Conservation (phyloP, 768 basidiomycete genomes). For the Trametes coccinea region DNA sequence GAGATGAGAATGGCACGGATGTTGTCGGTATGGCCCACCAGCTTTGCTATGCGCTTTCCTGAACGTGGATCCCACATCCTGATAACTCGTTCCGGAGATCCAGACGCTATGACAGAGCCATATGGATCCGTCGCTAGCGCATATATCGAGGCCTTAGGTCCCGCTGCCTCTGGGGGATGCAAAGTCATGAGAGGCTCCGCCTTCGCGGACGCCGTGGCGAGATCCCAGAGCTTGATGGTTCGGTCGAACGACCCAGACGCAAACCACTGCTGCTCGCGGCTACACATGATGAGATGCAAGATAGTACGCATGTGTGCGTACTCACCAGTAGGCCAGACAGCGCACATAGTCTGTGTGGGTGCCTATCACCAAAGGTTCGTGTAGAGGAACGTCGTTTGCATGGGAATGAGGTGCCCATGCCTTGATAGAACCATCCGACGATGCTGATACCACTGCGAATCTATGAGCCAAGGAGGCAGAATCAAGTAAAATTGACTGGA, state of each 20-base stretch:
- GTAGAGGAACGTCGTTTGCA: conserved; percentile 37
- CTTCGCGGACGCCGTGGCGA: conserved; percentile 44
- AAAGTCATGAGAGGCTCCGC: conserved; percentile 62
- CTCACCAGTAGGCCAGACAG: conserved; percentile 72
- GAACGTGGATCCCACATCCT: conserved; percentile 92
- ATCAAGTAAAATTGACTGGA: conserved; percentile 2
- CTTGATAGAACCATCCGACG: conserved; percentile 93
- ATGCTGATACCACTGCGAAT: conserved; percentile 85
- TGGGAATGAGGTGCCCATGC: conserved; percentile 86
- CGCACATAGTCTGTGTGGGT: conserved; percentile 85
- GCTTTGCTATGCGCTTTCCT: conserved; percentile 77
- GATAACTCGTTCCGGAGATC: conserved; percentile 89
- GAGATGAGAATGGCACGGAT: conserved; percentile 88
- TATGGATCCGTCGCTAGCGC: conserved; percentile 77
- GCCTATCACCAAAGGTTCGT: conserved; percentile 68
- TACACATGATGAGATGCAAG: conserved; percentile 28
- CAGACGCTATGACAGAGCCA: conserved; percentile 82
- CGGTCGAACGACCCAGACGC: conserved; percentile 95
- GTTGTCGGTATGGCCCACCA: conserved; percentile 97
- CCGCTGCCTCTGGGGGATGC: conserved; percentile 62
- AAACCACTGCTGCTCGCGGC: conserved; percentile 82
- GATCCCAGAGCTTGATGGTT: conserved; percentile 93
- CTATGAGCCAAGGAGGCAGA: not conserved
- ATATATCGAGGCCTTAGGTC: conserved; percentile 73
- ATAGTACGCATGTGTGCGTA: not conserved